Evolutionary conservation across 805 yeast species (phyloP).

Genomic region (Saturnispora ahearnii): DNA sequence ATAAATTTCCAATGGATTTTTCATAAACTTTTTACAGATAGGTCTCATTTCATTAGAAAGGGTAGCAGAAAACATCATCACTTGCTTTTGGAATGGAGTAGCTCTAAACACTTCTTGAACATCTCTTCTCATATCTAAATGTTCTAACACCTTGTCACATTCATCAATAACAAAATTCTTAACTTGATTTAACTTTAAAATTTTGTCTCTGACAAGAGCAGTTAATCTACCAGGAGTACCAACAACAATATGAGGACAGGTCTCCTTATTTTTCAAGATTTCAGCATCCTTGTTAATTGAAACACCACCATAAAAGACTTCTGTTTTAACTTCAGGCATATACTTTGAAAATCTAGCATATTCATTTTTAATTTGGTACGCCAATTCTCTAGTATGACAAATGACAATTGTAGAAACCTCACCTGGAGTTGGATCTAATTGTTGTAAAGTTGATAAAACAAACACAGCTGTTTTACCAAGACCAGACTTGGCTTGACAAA

Average conservation of each 20-base stretch:
- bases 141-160: slow-evolving; percentile 95
- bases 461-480: slow-evolving; percentile 98
- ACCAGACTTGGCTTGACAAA: slow-evolving; percentile 99
- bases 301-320: slow-evolving; percentile 95
- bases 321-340: slow-evolving; percentile 95
- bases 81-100: slow-evolving; percentile 97
- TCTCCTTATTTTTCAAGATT: slow-evolving; percentile 80
- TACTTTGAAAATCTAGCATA: slow-evolving; percentile 96
- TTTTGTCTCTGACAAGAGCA: slow-evolving; percentile 88
- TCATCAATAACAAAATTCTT: slow-evolving; percentile 95
- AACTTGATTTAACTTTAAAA: slow-evolving; percentile 75
- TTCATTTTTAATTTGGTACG: slow-evolving; percentile 96
- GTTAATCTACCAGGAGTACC: slow-evolving; percentile 98
- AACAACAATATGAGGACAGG: slow-evolving; percentile 93
- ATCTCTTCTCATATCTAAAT: slow-evolving; percentile 87
- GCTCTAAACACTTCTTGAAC: slow-evolving; percentile 96
- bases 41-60: slow-evolving; percentile 91
- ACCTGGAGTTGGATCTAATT: slow-evolving; percentile 94
- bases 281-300: slow-evolving; percentile 80
- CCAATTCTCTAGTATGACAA: slow-evolving; percentile 98
- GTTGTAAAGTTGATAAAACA: slow-evolving; percentile 91
- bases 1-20: slow-evolving; percentile 92
- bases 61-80: slow-evolving; percentile 98
- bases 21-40: slow-evolving; percentile 95
- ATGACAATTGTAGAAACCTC: slow-evolving; percentile 90